Conservation (phyloP, 2,329 filamentous ascomycete genomes). For the Penicillium sp. region DNA sequence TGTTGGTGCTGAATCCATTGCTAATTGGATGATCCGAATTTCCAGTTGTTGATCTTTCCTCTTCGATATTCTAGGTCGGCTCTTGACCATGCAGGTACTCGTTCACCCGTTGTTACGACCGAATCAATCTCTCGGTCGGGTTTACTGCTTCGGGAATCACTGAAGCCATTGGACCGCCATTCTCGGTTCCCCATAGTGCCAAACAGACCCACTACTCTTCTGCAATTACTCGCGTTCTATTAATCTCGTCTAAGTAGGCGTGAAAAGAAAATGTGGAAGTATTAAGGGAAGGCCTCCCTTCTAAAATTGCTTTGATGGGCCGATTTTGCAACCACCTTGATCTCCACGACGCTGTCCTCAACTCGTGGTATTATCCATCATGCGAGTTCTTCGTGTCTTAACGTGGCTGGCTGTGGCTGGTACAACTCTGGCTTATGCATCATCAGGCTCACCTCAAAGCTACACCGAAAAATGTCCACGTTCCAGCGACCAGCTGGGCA, state of each 20-base stretch:
- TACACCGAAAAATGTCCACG: neutral
- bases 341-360: neutral
- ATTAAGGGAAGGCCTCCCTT: neutral
- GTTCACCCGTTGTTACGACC: neutral
- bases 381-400: neutral
- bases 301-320: no score
- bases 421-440: neutral
- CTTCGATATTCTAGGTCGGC: neutral
- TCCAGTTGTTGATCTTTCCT: neutral
- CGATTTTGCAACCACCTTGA: neutral
- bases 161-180: no score
- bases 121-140: neutral
- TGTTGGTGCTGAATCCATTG: neutral
- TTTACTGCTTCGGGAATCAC: neutral
- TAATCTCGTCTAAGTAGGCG: neutral
- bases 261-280: neutral
- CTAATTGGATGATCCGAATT: neutral
- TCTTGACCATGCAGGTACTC: neutral
- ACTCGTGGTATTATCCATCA: neutral
- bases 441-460: neutral
- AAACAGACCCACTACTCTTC: neutral
- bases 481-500: slow-evolving; percentile 1
- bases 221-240: neutral
- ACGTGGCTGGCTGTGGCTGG: neutral
- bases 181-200: neutral